Evolutionary conservation across 2,329 filamentous ascomycete species (phyloP).

Genomic region (Aspergillus aculeatus): DNA sequence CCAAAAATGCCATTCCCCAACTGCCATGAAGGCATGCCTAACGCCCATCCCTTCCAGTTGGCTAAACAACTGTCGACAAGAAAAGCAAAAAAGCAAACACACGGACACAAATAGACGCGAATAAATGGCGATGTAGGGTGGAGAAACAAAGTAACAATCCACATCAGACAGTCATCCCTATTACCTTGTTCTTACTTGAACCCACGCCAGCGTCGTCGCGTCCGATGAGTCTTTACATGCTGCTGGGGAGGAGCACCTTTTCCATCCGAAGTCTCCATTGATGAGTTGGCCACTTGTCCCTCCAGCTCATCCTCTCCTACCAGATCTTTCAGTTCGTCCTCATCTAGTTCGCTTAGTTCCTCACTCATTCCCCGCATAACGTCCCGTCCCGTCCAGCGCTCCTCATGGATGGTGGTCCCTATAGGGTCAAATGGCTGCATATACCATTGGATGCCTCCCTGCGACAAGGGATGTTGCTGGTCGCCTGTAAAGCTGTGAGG

Average conservation of each 20-base stretch:
- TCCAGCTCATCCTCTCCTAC: slow-evolving; percentile 55
- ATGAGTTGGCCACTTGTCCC: slow-evolving; percentile 13
- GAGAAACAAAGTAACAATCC: slow-evolving; percentile 11
- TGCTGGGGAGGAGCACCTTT: slow-evolving; percentile 13
- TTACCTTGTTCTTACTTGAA: slow-evolving; percentile 22
- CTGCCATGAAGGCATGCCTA: not conserved
- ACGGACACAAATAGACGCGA: slow-evolving; percentile 9
- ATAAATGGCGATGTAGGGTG: not conserved
- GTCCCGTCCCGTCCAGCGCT: slow-evolving; percentile 71
- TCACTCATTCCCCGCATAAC: slow-evolving; percentile 74
- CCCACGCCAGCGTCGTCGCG: slow-evolving; percentile 32
- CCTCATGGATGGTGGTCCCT: slow-evolving; percentile 76
- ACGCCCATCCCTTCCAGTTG: slow-evolving; percentile 13
- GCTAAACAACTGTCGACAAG: not conserved
- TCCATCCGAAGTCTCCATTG: slow-evolving; percentile 17
- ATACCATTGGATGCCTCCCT: slow-evolving; percentile 87
- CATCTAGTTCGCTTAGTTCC: slow-evolving; percentile 86
- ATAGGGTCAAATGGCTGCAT: slow-evolving; percentile 74
- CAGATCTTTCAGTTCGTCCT: slow-evolving; percentile 78
- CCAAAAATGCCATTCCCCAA: slow-evolving; percentile 2
- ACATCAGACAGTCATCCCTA: not conserved
- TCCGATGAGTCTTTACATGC: slow-evolving; percentile 29
- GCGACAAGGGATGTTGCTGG: slow-evolving; percentile 53
- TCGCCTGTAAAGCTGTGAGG: slow-evolving; percentile 44
- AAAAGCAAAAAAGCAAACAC: not conserved